A percentile compares a stretch with the other conserved stretches of the same genome.
phyloP scores from a whole-genome alignment of 1,139 yeast species.

The Pichia cactophila region DNA sequence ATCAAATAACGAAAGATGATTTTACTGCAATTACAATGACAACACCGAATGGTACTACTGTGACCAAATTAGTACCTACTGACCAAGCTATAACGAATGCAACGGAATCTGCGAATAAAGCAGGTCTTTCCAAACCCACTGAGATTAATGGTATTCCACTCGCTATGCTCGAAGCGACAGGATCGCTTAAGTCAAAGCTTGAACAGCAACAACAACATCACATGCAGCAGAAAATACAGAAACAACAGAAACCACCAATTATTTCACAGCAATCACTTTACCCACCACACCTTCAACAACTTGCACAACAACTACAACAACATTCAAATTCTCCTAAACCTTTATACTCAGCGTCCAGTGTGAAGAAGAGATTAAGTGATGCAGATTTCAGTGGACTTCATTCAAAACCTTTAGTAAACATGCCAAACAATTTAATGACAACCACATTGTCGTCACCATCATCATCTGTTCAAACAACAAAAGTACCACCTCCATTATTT shows the following conservation, averaged over 20 bases:
- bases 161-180: slow-evolving; percentile 75
- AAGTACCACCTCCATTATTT: background rate
- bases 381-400: background rate
- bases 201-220: background rate
- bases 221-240: slow-evolving; percentile 2
- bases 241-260: background rate
- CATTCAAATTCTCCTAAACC: background rate
- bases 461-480: background rate
- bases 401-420: background rate
- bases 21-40: slow-evolving; percentile 80
- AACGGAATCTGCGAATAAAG: slow-evolving; percentile 43
- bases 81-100: slow-evolving; percentile 61
- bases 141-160: slow-evolving; percentile 78
- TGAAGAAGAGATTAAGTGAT: background rate
- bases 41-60: slow-evolving; percentile 87
- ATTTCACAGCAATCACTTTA: background rate
- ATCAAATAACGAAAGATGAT: slow-evolving; percentile 87
- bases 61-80: slow-evolving; percentile 84
- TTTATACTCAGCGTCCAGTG: background rate
- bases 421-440: background rate
- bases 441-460: background rate
- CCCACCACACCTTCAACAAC: background rate
- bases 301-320: background rate
- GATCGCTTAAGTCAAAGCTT: slow-evolving; percentile 36
- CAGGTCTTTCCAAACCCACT: slow-evolving; percentile 47